A percentile compares a stretch with the other conserved stretches of the same genome.
Evolutionary conservation across 257 asterid genomes (phyloP).

Genomic region (Rehmannia glutinosa): DNA sequence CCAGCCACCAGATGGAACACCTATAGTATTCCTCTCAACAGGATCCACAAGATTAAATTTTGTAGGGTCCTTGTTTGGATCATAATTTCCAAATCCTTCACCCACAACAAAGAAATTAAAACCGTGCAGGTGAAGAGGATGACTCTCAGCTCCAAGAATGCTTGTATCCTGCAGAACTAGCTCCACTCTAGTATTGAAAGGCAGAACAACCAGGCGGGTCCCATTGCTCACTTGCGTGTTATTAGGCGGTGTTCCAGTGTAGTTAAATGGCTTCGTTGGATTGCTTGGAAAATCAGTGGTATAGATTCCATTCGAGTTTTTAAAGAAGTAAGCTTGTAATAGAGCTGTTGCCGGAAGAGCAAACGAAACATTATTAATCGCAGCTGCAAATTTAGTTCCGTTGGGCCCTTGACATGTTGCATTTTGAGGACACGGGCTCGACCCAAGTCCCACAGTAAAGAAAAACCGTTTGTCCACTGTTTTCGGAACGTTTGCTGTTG

Average conservation of each 20-base stretch:
- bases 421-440: slow-evolving; percentile 54
- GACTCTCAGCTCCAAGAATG: slow-evolving; percentile 72
- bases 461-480: slow-evolving; percentile 38
- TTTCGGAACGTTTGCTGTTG: slow-evolving; percentile 50
- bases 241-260: slow-evolving; percentile 65
- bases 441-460: slow-evolving; percentile 59
- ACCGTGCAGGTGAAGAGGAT: slow-evolving; percentile 77
- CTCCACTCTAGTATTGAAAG: slow-evolving; percentile 59
- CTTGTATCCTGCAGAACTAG: slow-evolving; percentile 60
- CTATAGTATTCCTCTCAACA: slow-evolving; percentile 61
- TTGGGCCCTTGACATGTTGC: slow-evolving; percentile 63
- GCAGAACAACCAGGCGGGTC: slow-evolving; percentile 42
- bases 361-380: slow-evolving; percentile 55
- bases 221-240: slow-evolving; percentile 48
- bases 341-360: slow-evolving; percentile 53
- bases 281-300: slow-evolving; percentile 52
- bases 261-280: slow-evolving; percentile 50
- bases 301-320: slow-evolving; percentile 40
- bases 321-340: slow-evolving; percentile 43
- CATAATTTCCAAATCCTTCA: slow-evolving; percentile 57
- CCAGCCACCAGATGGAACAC: slow-evolving; percentile 78
- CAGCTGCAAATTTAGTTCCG: slow-evolving; percentile 58
- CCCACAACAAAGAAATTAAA: slow-evolving; percentile 66
- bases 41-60: slow-evolving; percentile 63
- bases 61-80: slow-evolving; percentile 43